Conservation (phyloP, 257 asterid genomes). For the Ballota nigra region DNA sequence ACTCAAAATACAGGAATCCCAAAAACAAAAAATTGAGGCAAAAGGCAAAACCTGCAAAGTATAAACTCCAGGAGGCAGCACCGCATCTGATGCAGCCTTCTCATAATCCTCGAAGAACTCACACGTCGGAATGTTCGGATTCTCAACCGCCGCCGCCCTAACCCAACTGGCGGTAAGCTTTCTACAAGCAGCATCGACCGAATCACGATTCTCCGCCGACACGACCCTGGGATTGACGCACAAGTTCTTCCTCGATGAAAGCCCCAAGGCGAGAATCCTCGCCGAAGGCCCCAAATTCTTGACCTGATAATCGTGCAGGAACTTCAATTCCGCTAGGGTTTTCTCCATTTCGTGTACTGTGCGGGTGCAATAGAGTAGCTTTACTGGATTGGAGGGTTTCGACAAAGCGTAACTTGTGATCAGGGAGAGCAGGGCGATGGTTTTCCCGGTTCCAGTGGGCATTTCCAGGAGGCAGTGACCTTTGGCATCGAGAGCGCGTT, state of each 20-base stretch:
- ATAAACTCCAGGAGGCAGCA: conserved; percentile 94
- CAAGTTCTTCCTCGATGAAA: conserved; percentile 92
- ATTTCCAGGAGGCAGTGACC: conserved; percentile 94
- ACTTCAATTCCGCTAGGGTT: conserved; percentile 83
- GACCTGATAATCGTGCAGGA: conserved; percentile 73
- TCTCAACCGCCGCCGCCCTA: conserved; percentile 66
- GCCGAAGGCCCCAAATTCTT: conserved; percentile 66
- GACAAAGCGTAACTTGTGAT: conserved; percentile 84
- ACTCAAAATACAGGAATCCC: not conserved
- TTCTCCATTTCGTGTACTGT: conserved; percentile 99
- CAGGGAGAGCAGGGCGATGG: conserved; percentile 82
- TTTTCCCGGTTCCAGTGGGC: conserved; percentile 98
- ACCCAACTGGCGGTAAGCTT: conserved; percentile 97
- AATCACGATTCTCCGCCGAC: conserved; percentile 90
- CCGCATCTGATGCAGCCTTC: conserved; percentile 66
- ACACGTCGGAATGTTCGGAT: conserved; percentile 72
- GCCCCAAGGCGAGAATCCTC: conserved; percentile 70
- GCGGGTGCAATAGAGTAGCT: conserved; percentile 88
- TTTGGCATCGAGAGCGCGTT: conserved; percentile 88
- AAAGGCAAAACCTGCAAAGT: conserved; percentile 71
- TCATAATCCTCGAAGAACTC: conserved; percentile 78
- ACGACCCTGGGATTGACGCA: conserved; percentile 84
- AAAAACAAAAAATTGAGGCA: not conserved
- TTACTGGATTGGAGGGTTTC: conserved; percentile 68
- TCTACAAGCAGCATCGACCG: conserved; percentile 94